Base-by-base conservation (phyloP, 768 basidiomycete species). In the Chalciporus sphaerocephalus region DNA sequence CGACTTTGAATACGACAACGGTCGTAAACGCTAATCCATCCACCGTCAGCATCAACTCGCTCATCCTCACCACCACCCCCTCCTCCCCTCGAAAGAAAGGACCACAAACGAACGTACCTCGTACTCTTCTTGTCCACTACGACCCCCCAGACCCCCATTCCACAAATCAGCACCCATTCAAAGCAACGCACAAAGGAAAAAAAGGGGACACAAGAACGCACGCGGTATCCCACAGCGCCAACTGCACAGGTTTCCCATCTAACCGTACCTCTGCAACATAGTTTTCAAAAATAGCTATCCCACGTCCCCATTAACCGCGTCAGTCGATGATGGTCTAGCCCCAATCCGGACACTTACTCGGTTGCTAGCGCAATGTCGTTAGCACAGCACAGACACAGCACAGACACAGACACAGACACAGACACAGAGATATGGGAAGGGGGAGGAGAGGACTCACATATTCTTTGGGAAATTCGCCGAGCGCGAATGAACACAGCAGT, bases 221-320 rank as follows among this genome's bases (percentile, higher is more conserved):
- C 94, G 96, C 96, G 44, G 96, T 98, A 77, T 99, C 96, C 96
- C 96, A 98, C 35, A 98, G 70, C 33, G 96, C 95, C 47, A 98
- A 70, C 66, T 98, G 94, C 15, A 99, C 92, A 28, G 94, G 91
- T 68, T 98, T 98, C 54, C 93, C 93, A 68, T 99, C 96, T 42
- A 99, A 74, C 56, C 92, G 77, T 60, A 99, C 97, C 74, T 99
- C 96, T 38, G 96, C 95, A 53, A 98, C 95, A 69, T 95, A 97
- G 63, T 98, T 99, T 69, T 97, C 94, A 60, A 97, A 97, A 40
- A 97, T 87, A 54, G 93, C 93, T 94, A 66, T n/a, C 4, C 8
- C 28, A 27, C 25, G 9, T 10, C 25, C 8, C 25, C 25, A 9
- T 27, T 11, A 27, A 3, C 25, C 8, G 36, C 12, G 30, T 27